Base-by-base conservation (phyloP, 495 filamentous ascomycete species). In the Neurospora terricola region DNA sequence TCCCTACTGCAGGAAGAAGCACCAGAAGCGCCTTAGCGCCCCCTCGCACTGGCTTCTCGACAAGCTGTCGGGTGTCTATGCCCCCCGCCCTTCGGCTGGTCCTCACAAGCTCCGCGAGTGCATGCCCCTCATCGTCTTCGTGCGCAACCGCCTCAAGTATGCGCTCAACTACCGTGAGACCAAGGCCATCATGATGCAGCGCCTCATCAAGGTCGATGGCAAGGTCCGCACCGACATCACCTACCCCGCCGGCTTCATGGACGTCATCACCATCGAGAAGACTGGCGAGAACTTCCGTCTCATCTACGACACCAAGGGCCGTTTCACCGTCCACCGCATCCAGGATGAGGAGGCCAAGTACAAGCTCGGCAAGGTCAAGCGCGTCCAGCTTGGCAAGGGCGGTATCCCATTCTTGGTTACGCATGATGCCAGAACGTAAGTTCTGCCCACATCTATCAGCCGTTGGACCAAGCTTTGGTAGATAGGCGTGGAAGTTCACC, bases 341-440 rank as follows among this genome's bases (percentile, higher is more conserved):
- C 92, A 95, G 80, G 86, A 90, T 74, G 96, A 97, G 88, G 96
- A 99, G 92, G 94, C 96, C 77, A 89, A 91, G 88, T 99, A 96
- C 92, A 99, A 99, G 92, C 89, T 99, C 75, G 94, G 94, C 86
- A 99, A 98, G 89, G 96, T 98, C 88, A 98, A 97, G 92, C 89
- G 94, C 78, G 96, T 98, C 59, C 96, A 99, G 88, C 90, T 99
- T 80, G 96, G 96, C 89, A 93, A 93, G 85, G 96, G 96, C 87
- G 96, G 95, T 87, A 96, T 99, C 89, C 96, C 96, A 93, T 98
- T 97, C 93, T 97, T 98, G 92, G 96, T 98, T 92, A 98, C 96
- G 93, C 96, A 98, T 91, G 96, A 99, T 93, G 96, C 96, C 87
- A 90, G 96, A 93, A 99, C 96, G 94, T 98, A 87, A 96, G 94